Percentiles rank a stretch among this genome's conserved stretches.
Evolutionary conservation across 2,329 filamentous ascomycete species (phyloP).

Genomic region (Epichloe uncinata): DNA sequence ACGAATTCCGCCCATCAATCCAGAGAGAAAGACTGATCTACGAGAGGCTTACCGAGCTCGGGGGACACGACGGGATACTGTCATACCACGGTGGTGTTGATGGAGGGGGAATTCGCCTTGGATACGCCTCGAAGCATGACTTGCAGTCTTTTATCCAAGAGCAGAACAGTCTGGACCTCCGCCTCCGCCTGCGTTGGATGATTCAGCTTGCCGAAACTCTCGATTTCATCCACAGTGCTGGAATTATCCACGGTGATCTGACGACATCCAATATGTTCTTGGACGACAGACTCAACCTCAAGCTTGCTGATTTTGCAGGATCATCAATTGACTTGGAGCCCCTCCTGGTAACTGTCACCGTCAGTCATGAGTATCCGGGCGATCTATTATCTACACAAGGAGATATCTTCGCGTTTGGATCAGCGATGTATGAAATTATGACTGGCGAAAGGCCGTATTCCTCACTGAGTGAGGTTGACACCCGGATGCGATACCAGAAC

Average conservation of each 20-base stretch:
- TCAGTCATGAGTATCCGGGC: conserved; percentile 1
- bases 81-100: conserved; percentile 1
- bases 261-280: conserved; percentile 4
- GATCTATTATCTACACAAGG: background rate
- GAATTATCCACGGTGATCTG: conserved; percentile 4
- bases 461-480: background rate
- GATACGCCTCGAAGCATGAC: conserved; percentile 3
- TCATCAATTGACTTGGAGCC: conserved; percentile 3
- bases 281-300: conserved; percentile 3
- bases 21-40: conserved; percentile 4
- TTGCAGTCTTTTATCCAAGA: conserved; percentile 2
- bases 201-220: conserved; percentile 3
- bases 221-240: conserved; percentile 2
- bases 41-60: background rate
- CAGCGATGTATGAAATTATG: conserved; percentile 1
- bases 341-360: conserved; percentile 1
- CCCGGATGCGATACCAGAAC: background rate
- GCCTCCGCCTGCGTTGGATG: conserved; percentile 3
- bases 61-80: background rate
- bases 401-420: conserved; percentile 4
- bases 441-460: conserved; percentile 3
- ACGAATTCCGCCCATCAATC: background rate
- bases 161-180: background rate
- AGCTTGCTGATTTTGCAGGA: conserved; percentile 6
- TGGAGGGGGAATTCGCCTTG: conserved; percentile 2